Conservation (phyloP, 208 protist species). For the Angomonas ambiguus region DNA sequence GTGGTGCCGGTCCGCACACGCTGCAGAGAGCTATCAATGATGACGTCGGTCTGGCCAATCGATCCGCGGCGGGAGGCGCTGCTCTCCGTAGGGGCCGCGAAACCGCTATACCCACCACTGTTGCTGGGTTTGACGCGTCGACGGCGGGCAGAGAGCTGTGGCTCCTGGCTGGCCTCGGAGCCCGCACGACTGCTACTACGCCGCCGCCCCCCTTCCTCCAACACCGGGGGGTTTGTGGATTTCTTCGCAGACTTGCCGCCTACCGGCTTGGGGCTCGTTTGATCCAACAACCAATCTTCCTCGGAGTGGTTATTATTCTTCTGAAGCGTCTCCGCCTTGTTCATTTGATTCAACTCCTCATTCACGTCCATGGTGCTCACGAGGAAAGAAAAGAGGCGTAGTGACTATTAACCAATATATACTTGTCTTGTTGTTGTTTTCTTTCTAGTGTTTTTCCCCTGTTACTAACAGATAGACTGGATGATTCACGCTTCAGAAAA, state of each 20-base stretch:
- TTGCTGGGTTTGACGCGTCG: slow-evolving; percentile 3
- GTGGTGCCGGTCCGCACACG: neutral
- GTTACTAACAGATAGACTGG: too few relatives aligned
- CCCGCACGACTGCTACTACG: slow-evolving; percentile 8
- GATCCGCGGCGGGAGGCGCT: slow-evolving; percentile 8
- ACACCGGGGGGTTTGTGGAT: slow-evolving; percentile 8
- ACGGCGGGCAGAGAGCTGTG: slow-evolving; percentile 5
- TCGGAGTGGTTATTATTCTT: neutral
- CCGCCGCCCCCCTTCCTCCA: slow-evolving; percentile 6
- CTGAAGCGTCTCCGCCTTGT: neutral
- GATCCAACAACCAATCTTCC: neutral
- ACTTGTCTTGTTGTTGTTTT: too few relatives aligned
- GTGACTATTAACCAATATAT: too few relatives aligned
- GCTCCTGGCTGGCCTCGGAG: neutral
- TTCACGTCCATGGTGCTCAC: neutral
- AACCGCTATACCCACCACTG: slow-evolving; percentile 4
- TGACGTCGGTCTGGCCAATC: slow-evolving; percentile 11
- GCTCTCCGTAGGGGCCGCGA: slow-evolving; percentile 12
- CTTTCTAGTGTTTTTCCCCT: too few relatives aligned
- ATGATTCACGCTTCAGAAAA: too few relatives aligned
- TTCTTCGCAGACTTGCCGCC: neutral
- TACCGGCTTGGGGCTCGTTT: neutral
- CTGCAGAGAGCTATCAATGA: slow-evolving; percentile 11
- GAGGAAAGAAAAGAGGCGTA: too few relatives aligned
- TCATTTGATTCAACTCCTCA: neutral